A percentile compares a stretch with the other conserved stretches of the same genome.
Conservation (phyloP, 306 rosid genomes). For the Ochetophila trinervis region DNA sequence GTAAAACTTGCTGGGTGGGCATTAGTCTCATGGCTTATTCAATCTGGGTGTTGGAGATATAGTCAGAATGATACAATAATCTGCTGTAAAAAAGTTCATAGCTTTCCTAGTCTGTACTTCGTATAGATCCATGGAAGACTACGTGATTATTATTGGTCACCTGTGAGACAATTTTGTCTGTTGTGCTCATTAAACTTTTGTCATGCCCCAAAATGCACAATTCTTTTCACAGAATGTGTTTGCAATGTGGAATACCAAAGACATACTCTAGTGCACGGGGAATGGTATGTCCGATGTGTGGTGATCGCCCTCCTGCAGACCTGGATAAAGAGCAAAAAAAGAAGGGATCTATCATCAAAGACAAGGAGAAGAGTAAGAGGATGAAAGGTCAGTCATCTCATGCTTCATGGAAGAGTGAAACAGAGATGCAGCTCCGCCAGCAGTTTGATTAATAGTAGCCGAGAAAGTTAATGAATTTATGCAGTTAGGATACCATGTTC, state of each 20-base stretch:
- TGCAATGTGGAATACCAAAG: slow-evolving; percentile 94
- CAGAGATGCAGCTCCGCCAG: slow-evolving; percentile 94
- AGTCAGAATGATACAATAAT: background rate
- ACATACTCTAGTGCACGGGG: slow-evolving; percentile 76
- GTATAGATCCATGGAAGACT: background rate
- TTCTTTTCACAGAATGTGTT: slow-evolving; percentile 61
- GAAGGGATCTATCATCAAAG: slow-evolving; percentile 85
- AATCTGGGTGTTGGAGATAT: background rate
- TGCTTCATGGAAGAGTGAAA: slow-evolving; percentile 93
- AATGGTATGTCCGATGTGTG: slow-evolving; percentile 87
- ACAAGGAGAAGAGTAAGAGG: slow-evolving; percentile 89
- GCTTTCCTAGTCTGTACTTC: too few species aligned
- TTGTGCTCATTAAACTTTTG: background rate
- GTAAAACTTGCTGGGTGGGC: background rate
- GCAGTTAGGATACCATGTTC: slow-evolving; percentile 16
- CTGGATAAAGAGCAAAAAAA: slow-evolving; percentile 52
- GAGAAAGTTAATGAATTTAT: slow-evolving; percentile 1
- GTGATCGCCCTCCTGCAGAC: slow-evolving; percentile 74
- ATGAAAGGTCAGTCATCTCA: slow-evolving; percentile 96
- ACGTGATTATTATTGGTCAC: background rate
- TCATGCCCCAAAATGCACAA: background rate
- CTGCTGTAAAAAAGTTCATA: background rate
- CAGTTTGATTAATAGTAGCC: slow-evolving; percentile 63
- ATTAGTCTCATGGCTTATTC: background rate
- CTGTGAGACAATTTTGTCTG: background rate